Base-by-base conservation (phyloP, 805 yeast species). In the Candida namnaoensis region DNA sequence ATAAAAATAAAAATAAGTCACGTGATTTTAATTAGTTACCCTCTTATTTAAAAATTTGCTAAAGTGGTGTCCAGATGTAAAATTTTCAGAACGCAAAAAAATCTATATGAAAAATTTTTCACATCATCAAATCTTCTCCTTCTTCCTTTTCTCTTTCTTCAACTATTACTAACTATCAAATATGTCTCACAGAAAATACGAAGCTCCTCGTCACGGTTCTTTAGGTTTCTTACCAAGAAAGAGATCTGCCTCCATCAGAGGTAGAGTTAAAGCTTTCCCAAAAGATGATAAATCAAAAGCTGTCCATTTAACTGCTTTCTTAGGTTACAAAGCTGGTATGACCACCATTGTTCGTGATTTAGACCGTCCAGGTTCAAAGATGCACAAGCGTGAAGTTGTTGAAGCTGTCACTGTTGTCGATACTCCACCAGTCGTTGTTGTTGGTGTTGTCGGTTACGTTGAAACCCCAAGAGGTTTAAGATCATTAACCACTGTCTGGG, bases 161-260 rank as follows among this genome's bases (percentile, higher is more conserved):
- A 52, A 41, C 52, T 46, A 44, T 28, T 50, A 46, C 48, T 40
- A 45, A 42, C 46, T 36, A 42, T 40, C 49, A 51, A 62, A 52
- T 51, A 93, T 93, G 99, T 93, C 99, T 72, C 99, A 93, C 93
- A 88, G 99, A 85, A 93, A 93, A 84, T 93, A 69, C 93, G 98
- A 93, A 87, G 95, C 93, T 64, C 99, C 99, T 81, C 88, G 99
- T 81, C 98, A 93, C 90, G 99, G 99, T 76, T 91, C 95, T 73
- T 80, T 93, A 72, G 99, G 98, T 69, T 93, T 88, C 96, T 80
- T 84, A 65, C 99, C 99, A 84, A 88, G 96, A 82, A 93, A 93
- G 96, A 88, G 99, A 82, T 88, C 98, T 69, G 82, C 95, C 73
- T 78, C 84, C 69, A 93, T 88, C 78, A 87, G 95, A 81, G 99